Evolutionary conservation across 1,284 basidiomycete species (phyloP), one percentile per base, ranked within the genome.

Genomic region (Pascua guehoae): DNA sequence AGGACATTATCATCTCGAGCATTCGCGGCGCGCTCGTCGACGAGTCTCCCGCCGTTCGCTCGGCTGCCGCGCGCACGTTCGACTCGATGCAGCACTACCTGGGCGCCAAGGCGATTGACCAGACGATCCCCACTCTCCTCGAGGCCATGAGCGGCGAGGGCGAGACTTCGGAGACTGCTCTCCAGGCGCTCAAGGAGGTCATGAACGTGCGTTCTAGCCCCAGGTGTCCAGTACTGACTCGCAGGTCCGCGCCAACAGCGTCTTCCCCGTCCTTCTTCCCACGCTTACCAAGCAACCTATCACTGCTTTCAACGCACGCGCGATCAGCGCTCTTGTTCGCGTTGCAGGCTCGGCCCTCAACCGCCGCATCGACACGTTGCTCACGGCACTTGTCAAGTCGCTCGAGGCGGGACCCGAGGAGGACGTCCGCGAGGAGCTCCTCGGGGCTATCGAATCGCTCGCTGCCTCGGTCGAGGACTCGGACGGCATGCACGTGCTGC

Each of bases 251-350:
- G 89, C 93, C 12, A 83, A 87, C 47, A 93, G 89, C 12, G 94
- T 99, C 50, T 98, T 98, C 89, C 96, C 96, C 0, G 89, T 96
- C n/a, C 81, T 98, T 53, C 91, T 98, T 51, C 96, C 95, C 0
- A 94, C 93, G 8, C 82, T 98, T 61, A 93, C 90, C 41, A 85
- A 87, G 7, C 84, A 85, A 41, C 95, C 95, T 0, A 94, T 98
- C 84, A 88, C 91, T 2, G 86, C 88, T 4, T 97, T 97, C 86
- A 98, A 98, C 71, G 91, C 91, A n/a, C 85, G 88, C 16, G 95
- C 95, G 4, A 80, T 98, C 12, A 88, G 87, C 3, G 88, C 91
- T 0, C 82, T 98, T 43, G 92, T 98, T 15, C 89, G 89, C 5
- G 95, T 98, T 8, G 95, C 96, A 41, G 95, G 95, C 9, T 83